These are phyloP conservation scores for Coriaria nepalensis DNA, from an alignment of 306 rosid genomes.

Conservation along the genomic window DNA sequence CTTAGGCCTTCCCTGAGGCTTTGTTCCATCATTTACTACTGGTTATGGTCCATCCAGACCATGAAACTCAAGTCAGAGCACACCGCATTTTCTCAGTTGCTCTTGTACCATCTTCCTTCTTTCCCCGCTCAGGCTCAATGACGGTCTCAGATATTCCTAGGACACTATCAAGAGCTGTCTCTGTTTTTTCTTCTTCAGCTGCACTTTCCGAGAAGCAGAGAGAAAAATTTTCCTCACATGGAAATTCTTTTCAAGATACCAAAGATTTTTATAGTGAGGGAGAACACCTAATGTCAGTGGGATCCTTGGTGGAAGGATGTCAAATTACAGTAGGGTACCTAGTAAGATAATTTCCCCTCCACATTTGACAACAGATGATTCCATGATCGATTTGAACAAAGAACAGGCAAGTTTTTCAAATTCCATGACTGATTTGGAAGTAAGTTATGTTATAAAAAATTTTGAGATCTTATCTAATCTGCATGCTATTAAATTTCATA, in stretches of 20 bases:
- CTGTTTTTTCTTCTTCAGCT: conserved; percentile 87
- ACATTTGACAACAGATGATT: conserved; percentile 19
- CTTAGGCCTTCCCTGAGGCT: conserved; percentile 86
- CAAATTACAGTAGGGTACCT: conserved; percentile 34
- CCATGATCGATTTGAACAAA: conserved; percentile 19
- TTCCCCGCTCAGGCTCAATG: conserved; percentile 28
- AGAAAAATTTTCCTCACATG: conserved; percentile 47
- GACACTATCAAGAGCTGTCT: conserved; percentile 74
- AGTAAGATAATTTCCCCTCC: conserved; percentile 30
- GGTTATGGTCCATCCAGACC: conserved; percentile 91
- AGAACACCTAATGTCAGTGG: conserved; percentile 38
- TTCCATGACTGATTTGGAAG: too few species aligned
- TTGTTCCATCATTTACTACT: conserved; percentile 79
- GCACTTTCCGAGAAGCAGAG: conserved; percentile 74
- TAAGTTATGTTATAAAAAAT: too few species aligned
- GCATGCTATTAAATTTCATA: background rate
- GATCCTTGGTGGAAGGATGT: conserved; percentile 37
- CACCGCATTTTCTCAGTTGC: conserved; percentile 78
- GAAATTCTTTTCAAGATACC: conserved; percentile 22
- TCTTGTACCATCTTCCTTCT: conserved; percentile 74
- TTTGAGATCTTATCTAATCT: background rate
- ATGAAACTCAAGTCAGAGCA: conserved; percentile 73
- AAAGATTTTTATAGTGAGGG: conserved; percentile 21
- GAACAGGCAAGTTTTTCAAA: conserved; percentile 42
- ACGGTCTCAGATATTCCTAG: conserved; percentile 42